Evolutionary conservation across 2,329 filamentous ascomycete genomes (phyloP).

Genomic region (Trichoderma endophyticum): DNA sequence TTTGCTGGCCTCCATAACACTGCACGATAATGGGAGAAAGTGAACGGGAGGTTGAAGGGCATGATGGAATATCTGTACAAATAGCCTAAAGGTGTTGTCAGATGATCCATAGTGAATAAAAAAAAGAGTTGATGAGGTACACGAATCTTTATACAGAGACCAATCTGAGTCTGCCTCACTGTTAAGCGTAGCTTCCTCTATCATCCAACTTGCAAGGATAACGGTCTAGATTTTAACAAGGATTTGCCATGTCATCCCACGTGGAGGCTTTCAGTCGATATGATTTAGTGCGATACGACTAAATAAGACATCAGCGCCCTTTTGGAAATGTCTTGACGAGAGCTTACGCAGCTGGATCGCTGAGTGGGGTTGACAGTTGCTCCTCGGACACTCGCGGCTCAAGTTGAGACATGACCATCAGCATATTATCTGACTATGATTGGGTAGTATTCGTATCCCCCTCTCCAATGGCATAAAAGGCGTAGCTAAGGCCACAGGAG

Average conservation of each 20-base stretch:
- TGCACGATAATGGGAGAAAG: neutral
- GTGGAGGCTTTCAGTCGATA: neutral
- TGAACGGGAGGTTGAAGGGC: neutral
- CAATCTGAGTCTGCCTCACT: neutral
- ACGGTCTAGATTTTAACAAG: neutral
- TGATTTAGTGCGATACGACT: neutral
- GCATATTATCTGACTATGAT: neutral
- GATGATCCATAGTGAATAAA: neutral
- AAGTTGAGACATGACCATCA: neutral
- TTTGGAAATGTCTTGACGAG: neutral
- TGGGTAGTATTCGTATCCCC: neutral
- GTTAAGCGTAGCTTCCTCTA: neutral
- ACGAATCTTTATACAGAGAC: neutral
- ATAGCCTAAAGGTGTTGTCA: neutral
- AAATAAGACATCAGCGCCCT: neutral
- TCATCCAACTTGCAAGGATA: neutral
- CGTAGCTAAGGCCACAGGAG: neutral
- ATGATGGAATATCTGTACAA: neutral
- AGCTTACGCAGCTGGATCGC: neutral
- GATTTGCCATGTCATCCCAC: neutral
- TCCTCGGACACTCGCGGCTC: neutral
- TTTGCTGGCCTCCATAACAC: neutral
- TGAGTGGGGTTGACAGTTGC: neutral
- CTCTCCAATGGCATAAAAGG: neutral
- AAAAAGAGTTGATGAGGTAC: neutral